A percentile compares a stretch with the other conserved stretches of the same genome.
These are phyloP conservation scores for Myxozyma mucilagina DNA, from an alignment of 805 yeast genomes.

Conservation along the genomic window DNA sequence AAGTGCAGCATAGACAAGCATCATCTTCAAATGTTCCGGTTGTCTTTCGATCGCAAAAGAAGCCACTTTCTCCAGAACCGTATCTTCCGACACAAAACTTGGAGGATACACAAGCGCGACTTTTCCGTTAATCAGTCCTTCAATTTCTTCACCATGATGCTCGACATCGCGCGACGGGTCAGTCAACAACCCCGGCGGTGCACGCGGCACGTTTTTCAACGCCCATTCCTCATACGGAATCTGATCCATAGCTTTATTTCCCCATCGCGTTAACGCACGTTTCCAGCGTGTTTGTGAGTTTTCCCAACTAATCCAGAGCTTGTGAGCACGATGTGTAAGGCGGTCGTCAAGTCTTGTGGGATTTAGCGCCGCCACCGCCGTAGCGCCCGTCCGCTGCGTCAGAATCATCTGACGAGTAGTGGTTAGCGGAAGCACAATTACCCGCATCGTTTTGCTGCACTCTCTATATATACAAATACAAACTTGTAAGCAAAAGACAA, in stretches of 20 bases:
- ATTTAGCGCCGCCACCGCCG: conserved; percentile 35
- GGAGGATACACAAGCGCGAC: conserved; percentile 35
- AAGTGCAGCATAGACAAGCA: conserved; percentile 54
- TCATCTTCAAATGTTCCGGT: conserved; percentile 56
- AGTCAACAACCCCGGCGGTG: conserved; percentile 21
- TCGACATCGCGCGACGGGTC: too few relatives aligned
- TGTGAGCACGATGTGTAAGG: conserved; percentile 51
- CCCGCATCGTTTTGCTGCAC: conserved; percentile 46
- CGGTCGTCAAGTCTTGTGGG: conserved; percentile 45
- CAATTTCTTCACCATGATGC: conserved; percentile 44
- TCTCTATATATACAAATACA: too few relatives aligned
- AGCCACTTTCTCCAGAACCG: conserved; percentile 45
- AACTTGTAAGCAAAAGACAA: too few relatives aligned
- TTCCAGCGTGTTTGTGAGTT: conserved; percentile 59
- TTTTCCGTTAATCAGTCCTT: conserved; percentile 25
- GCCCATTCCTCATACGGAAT: conserved; percentile 82
- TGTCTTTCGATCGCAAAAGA: conserved; percentile 49
- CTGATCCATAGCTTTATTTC: conserved; percentile 55
- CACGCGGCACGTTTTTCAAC: conserved; percentile 73
- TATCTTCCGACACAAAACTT: conserved; percentile 41
- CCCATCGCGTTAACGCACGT: conserved; percentile 55
- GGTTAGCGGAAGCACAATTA: conserved; percentile 74
- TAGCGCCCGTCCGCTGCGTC: conserved; percentile 55
- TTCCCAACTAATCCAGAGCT: conserved; percentile 63
- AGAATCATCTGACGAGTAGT: conserved; percentile 60